Percentiles rank a stretch among this genome's conserved stretches.
Evolutionary conservation across 139 green algal genomes (phyloP).

Genomic region (Gonium pectorale): DNA sequence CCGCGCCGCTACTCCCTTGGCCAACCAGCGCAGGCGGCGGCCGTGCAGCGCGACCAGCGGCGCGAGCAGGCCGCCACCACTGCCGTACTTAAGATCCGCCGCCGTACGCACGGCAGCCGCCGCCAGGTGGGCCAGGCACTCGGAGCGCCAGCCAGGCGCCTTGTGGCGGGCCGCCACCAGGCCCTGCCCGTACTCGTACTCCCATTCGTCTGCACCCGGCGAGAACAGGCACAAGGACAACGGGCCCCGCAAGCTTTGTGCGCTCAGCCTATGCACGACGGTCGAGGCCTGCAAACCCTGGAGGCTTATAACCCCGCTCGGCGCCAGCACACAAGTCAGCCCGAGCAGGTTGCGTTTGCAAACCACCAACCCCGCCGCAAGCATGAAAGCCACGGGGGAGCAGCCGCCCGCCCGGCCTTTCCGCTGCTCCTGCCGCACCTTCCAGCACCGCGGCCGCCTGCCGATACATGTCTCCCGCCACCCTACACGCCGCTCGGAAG

Average conservation of each 20-base stretch:
- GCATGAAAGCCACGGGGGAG: too few relatives aligned
- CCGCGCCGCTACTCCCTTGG: slow-evolving; percentile 8
- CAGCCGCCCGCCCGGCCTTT: too few relatives aligned
- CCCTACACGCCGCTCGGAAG: slow-evolving; percentile 15
- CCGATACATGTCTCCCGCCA: slow-evolving; percentile 10
- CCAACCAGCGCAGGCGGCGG: slow-evolving; percentile 22
- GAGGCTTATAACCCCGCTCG: too few relatives aligned
- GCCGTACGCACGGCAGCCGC: background rate
- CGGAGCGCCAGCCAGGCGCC: slow-evolving; percentile 13
- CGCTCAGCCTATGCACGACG: too few relatives aligned
- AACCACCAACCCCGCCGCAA: too few relatives aligned
- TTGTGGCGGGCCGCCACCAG: slow-evolving; percentile 1
- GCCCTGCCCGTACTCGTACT: slow-evolving; percentile 20
- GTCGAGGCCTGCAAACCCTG: too few relatives aligned
- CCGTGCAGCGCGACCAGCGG: slow-evolving; percentile 40
- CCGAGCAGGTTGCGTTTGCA: too few relatives aligned
- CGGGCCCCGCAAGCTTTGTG: too few relatives aligned
- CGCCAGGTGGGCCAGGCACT: slow-evolving; percentile 38
- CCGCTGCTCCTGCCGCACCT: too few relatives aligned
- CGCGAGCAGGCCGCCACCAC: slow-evolving; percentile 20
- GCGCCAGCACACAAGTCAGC: too few relatives aligned
- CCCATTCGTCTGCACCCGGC: slow-evolving; percentile 35
- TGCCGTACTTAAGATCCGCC: background rate
- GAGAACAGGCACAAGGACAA: too few relatives aligned
- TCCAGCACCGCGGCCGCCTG: background rate